Evolutionary conservation across 352 stramenopile species (phyloP), one percentile per base, ranked within the genome.

Genomic region (Phytophthora agathidicida): DNA sequence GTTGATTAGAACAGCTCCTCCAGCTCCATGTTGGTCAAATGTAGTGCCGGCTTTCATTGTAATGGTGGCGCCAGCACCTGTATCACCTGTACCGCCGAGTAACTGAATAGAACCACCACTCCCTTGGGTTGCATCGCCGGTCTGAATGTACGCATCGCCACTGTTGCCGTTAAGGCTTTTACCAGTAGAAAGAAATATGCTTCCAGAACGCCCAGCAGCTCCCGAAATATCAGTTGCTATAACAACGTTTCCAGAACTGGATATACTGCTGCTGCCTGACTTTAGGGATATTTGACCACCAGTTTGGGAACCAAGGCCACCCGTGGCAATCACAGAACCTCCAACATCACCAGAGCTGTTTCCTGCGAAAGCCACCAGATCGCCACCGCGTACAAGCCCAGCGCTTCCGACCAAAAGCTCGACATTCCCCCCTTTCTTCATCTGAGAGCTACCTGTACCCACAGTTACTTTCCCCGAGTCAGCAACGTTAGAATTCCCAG

Each of bases 321-420:
- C 65, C 7, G 10, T 52, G 5, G 46, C 59, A 51, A 33, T 22
- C 28, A 73, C 23, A 1, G 38, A 45, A 13, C 57, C 65, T 9
- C 52, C 65, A 22, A 68, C 44, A 60, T 69, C 58, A n/a, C n/a
- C n/a, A 52, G 53, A 68, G 17, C 65, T 69, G 17, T 61, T 73
- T 32, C 65, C 65, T 24, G 50, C 57, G 13, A 24, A 56, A 30
- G 54, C 39, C 26, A 48, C n/a, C 26, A 71, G 1, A 45, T 71
- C 62, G 3, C 62, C 62, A 26, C 62, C 62, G 16, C 47, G 62
- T 37, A 52, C 43, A 30, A 48, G 22, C 5, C 62, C 62, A 47
- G 42, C n/a, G 39, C 19, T 66, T 41, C 62, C 62, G n/a, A 66
- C 48, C 17, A 36, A 9, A 36, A 71, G 13, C 28, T 66, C 62